Base-by-base conservation (phyloP, 192 early-diverging fungal species). In the Borealophlyctis nickersoniae region DNA sequence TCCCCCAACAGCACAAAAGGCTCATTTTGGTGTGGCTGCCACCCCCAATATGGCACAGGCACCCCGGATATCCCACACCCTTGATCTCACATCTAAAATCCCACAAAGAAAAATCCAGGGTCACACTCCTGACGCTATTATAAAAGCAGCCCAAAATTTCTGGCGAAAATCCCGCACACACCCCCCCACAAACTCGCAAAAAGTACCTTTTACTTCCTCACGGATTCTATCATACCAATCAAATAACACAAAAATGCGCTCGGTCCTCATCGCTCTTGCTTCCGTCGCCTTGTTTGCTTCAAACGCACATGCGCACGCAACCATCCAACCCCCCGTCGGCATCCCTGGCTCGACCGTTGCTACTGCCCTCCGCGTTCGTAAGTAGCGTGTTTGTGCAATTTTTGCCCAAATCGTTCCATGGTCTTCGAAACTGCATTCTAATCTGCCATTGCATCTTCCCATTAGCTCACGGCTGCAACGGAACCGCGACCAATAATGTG, bases 381-480 rank as follows among this genome's bases (percentile, higher is more conserved):
- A 69, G 67, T 69, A 36, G 11, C 31, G 26, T 0, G 3, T 5
- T 14, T 35, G 0, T 68, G 22, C 16, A 16, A 32, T n/a, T 22
- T 1, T n/a, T 4, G 35, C n/a, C 0, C 1, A 23, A 23, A n/a
- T 39, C 28, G 11, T 28, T 68, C 28, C 27, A 4, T 26, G 5
- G 11, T 14, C 50, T 7, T 35, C 11, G 13, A 34, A 19, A 30
- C 7, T 51, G 19, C 19, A 34, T 3, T 33, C 22, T 14, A 2
- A 13, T 11, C n/a, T 3, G 13, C n/a, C 23, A 24, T 34, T 24
- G 5, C 16, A 36, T 39, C 50, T 61, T 30, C 28, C 52, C 39
- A 2, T 27, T 53, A 60, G 57, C 74, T 19, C 70, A 76, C 59
- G 70, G 66, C 34, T 73, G 70, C 64, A 60, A 56, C 63, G 26